Base-by-base conservation (phyloP, 192 early-diverging fungal species). In the Backusella sp. region DNA sequence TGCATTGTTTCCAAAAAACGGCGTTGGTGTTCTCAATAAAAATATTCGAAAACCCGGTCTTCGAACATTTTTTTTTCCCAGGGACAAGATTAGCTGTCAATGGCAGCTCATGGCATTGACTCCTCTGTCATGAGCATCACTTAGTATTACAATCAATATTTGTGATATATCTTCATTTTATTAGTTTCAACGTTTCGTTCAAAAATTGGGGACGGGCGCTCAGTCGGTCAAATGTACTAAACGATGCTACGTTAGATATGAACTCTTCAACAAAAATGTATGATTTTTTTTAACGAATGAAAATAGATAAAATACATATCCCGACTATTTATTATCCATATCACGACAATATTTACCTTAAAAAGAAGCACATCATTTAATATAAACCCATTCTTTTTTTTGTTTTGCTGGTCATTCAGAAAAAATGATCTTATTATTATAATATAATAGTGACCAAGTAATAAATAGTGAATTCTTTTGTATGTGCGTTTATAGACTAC, bases 1-100 rank as follows among this genome's bases (percentile, higher is more conserved):
- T 62, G 56, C 23, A 62, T 62, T 62, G 23, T 62, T 62, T 62
- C 56, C 56, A 62, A 62, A 62, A n/a, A 62, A 28, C 12, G 56
- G 23, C 14, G 14, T 28, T 62, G 21, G 23, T 62, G 56, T 62
- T 28, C 56, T 12, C 26, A 62, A 26, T 26, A 12, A 62, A 28
- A 28, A 28, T 28, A 62, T 28, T 62, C 56, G 56, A 62, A 62
- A 11, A 62, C 56, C 26, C 23, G 23, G 23, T 62, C 23, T 62
- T 62, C 56, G 56, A 62, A 28, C 56, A 62, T 1, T 28, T 62
- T 26, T 28, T 62, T 62, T 62, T 62, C 56, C 56, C 56, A 62
- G 0, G 56, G 56, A 62, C 56, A 62, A 62, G 9, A 9, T 9
- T 28, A 62, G 21, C 56, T 62, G 56, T 62, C 56, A 62, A 62